Evolutionary conservation across 176 grass and related monocot genomes (phyloP), one percentile per base, ranked within the genome.

Genomic region (Eragrostis curvula): DNA sequence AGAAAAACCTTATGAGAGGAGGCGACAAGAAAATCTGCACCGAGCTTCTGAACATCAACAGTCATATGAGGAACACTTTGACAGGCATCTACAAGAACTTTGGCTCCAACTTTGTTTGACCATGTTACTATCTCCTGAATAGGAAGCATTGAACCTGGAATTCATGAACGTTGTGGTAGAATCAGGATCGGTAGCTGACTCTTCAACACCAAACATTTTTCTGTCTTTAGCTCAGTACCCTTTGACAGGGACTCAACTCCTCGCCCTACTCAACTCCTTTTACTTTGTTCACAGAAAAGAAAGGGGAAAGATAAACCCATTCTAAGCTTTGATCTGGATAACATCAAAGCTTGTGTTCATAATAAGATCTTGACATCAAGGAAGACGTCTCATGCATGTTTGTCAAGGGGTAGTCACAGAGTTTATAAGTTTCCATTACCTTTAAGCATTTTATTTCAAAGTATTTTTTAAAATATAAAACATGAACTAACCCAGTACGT

Each of bases 71-170:
- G 96, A 75, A 96, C 93, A 89, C 91, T 98, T 79, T 96, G 96
- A 79, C 93, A 96, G 86, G 96, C 96, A 93, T 98, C 96, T 40
- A 98, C 87, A 66, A 95, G 90, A 82, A 98, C 89, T 71, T 96
- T 98, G 77, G 96, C 96, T 44, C 96, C 96, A 65, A 91, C 77
- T 84, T 56, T 87, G 80, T 86, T 88, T 85, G 93, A 84, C 93
- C 80, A 88, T 56, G 71, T 81, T 56, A 93, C 82, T 40, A 98
- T 90, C 51, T 98, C 96, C 87, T 98, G 87, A 27, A 98, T 93
- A 59, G 90, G 96, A 81, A 98, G 81, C 79, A 85, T 74, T 65
- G 90, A 93, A 79, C 93, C 96, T 98, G 84, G 7, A 78, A 78
- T 55, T 48, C 55, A 77, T 24, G 13, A 82, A 85, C 29, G 17